Conservation (phyloP, 306 rosid genomes). For the Begonia peltatifolia region DNA sequence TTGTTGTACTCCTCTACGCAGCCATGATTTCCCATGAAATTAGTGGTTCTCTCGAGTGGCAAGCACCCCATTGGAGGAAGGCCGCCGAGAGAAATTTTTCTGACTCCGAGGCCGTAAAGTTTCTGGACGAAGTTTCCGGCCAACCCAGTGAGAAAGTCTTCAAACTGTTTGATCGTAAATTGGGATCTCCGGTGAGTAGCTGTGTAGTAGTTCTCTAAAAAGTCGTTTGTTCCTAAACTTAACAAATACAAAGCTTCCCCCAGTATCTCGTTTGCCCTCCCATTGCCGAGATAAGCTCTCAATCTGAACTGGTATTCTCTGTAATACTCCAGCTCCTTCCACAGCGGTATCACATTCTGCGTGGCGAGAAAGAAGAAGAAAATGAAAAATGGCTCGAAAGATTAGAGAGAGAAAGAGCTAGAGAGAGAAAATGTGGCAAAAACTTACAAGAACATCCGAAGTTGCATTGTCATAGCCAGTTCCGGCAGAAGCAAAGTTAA, state of each 20-base stretch:
- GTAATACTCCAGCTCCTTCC: conserved; percentile 63
- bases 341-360: conserved; percentile 69
- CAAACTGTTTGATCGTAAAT: conserved; percentile 26
- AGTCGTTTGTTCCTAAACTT: conserved; percentile 69
- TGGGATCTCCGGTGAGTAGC: conserved; percentile 25
- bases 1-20: conserved; percentile 24
- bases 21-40: conserved; percentile 11
- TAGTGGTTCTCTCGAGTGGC: conserved; percentile 60
- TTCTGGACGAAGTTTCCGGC: conserved; percentile 34
- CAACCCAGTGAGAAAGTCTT: conserved; percentile 31
- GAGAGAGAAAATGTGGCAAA: neutral
- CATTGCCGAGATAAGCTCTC: conserved; percentile 31
- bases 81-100: conserved; percentile 49
- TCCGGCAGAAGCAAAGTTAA: conserved; percentile 4
- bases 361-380: neutral
- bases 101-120: conserved; percentile 39
- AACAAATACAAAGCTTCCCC: conserved; percentile 33
- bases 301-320: conserved; percentile 45
- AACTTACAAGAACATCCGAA: conserved; percentile 2
- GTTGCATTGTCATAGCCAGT: neutral
- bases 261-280: conserved; percentile 24
- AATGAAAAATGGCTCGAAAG: neutral
- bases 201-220: conserved; percentile 53
- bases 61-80: conserved; percentile 78
- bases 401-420: too few species aligned